Evolutionary conservation across 805 yeast genomes (phyloP), one percentile per base, ranked within the genome.

Genomic region (Zygotorulaspora sp.): DNA sequence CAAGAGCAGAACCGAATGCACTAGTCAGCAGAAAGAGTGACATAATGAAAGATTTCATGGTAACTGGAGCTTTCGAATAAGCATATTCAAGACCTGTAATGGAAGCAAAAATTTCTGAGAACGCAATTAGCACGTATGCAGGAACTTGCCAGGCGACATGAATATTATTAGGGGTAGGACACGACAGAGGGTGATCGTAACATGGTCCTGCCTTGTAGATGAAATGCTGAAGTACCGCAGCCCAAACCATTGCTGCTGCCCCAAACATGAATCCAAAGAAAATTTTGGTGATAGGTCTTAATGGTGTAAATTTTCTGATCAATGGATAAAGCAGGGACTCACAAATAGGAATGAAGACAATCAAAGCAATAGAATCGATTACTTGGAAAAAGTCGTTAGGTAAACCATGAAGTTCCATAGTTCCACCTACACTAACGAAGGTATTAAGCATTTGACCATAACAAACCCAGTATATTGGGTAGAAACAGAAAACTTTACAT

Each of bases 81-180:
- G 94, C 94, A 56, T 81, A 83, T 65, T 84, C 92, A 50, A 81
- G 73, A 51, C 90, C 92, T 15, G 92, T 83, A 51, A 83, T 75
- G 36, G 84, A 80, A 21, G 89, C 88, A 50, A 84, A 74, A 48
- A 83, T 83, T 62, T 84, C 94, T 12, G 88, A 76, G 37, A 81
- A 57, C 9, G 84, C 90, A 61, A 81, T 77, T 46, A 84, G 64
- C 29, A 81, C 71, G 61, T 83, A 84, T 3, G 87, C 82, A 12
- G 68, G 62, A 37, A 72, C 68, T 65, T 83, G 89, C 44, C 77
- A 67, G 47, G 84, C 85, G 47, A 84, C 78, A 57, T 80, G 82
- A 32, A 81, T 67, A 36, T 69, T 47, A 32, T 57, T 57, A 25
- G 57, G 58, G 27, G 49, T 43, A 29, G 43, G 42, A 66, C 85